A percentile compares a stretch with the other conserved stretches of the same genome.
Evolutionary conservation across 164 flowering plant genomes (phyloP).

Genomic region (Chimonanthus salicifolius): DNA sequence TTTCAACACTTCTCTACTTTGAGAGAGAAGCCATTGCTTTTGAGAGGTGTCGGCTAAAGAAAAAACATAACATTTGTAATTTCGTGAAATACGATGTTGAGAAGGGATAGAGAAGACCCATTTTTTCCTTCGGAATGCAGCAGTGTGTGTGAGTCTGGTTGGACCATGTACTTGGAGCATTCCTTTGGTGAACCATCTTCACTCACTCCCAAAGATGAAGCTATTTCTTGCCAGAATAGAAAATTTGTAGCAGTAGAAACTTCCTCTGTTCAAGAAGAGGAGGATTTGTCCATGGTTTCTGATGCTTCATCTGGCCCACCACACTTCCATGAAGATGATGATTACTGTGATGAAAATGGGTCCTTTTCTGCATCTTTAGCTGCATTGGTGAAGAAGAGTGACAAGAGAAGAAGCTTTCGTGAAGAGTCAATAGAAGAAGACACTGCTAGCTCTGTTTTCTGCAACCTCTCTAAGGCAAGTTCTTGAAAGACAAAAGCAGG

Average conservation of each 20-base stretch:
- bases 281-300: conserved; percentile 84
- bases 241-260: background rate
- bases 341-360: conserved; percentile 28
- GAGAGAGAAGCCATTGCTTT: too few relatives aligned
- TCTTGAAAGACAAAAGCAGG: background rate
- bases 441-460: conserved; percentile 74
- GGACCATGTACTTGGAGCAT: conserved; percentile 76
- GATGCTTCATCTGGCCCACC: conserved; percentile 98
- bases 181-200: conserved; percentile 19
- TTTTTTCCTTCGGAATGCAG: conserved; percentile 37
- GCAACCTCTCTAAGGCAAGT: conserved; percentile 48
- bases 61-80: too few relatives aligned
- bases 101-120: conserved; percentile 23
- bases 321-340: conserved; percentile 45
- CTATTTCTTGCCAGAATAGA: conserved; percentile 13
- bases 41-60: too few relatives aligned
- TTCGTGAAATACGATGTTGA: background rate
- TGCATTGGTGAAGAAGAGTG: conserved; percentile 21
- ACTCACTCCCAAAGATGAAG: too few relatives aligned
- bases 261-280: conserved; percentile 18
- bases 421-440: conserved; percentile 29
- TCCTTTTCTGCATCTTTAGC: conserved; percentile 21
- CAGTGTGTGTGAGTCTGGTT: conserved; percentile 87
- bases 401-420: conserved; percentile 31
- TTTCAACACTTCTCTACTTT: too few relatives aligned